Conservation (phyloP, 208 protist genomes). For the Strigomonas galati region DNA sequence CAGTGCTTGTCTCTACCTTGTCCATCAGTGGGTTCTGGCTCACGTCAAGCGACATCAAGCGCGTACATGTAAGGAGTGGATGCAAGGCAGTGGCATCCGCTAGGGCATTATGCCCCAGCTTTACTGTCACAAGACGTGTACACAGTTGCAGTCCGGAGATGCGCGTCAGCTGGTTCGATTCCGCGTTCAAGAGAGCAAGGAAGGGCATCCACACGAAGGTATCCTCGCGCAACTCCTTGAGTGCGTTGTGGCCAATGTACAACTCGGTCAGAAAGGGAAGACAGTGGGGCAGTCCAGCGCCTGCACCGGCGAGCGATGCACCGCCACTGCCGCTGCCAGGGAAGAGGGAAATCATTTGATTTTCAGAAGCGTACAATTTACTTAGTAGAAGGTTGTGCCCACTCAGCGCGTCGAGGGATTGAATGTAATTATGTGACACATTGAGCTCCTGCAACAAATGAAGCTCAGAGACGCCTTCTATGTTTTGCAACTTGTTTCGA, state of each 20-base stretch:
- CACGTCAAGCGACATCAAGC: slow-evolving; percentile 42
- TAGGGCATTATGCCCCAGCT: slow-evolving; percentile 67
- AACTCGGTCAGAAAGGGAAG: slow-evolving; percentile 64
- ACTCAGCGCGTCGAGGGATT: slow-evolving; percentile 16
- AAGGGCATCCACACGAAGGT: slow-evolving; percentile 58
- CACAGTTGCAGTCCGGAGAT: slow-evolving; percentile 59
- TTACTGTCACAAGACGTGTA: slow-evolving; percentile 47
- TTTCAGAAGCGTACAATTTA: slow-evolving; percentile 64
- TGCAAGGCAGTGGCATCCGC: slow-evolving; percentile 21
- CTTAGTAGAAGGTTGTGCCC: slow-evolving; percentile 30
- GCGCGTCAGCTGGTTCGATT: slow-evolving; percentile 61
- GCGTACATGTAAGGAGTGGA: slow-evolving; percentile 44
- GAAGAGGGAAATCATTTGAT: slow-evolving; percentile 30
- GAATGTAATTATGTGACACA: slow-evolving; percentile 54
- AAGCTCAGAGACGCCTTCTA: slow-evolving; percentile 32
- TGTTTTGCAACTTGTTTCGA: slow-evolving; percentile 41
- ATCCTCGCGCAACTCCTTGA: slow-evolving; percentile 30
- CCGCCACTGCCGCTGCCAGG: neutral
- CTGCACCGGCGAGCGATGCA: neutral
- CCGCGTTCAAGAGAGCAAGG: slow-evolving; percentile 64
- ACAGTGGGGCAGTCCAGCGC: neutral
- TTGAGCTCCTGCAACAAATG: slow-evolving; percentile 56
- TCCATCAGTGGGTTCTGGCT: slow-evolving; percentile 54
- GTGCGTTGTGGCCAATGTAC: slow-evolving; percentile 62
- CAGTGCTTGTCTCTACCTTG: too few species aligned